Conservation (phyloP, 2,329 filamentous ascomycete species). For the Penicillium sp. region DNA sequence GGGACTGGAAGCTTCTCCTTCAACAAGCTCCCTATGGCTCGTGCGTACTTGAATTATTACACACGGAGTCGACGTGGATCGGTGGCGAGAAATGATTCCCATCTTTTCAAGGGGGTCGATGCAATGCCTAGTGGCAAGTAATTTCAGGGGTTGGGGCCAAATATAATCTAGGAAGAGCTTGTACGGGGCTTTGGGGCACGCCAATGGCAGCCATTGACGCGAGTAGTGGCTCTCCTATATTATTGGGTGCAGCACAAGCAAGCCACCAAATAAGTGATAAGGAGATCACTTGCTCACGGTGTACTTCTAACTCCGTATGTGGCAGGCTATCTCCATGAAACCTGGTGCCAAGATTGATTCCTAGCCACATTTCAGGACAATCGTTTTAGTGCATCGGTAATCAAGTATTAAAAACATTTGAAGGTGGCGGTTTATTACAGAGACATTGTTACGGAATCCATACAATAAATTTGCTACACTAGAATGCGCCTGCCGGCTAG, state of each 20-base stretch:
- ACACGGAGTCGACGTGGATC: neutral
- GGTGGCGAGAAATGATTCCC: neutral
- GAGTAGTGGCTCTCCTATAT: neutral
- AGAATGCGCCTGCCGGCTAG: slow-evolving; percentile 17
- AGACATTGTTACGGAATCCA: neutral
- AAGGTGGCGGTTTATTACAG: slow-evolving; percentile 12
- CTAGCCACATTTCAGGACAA: slow-evolving; percentile 21
- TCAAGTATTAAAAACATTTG: neutral
- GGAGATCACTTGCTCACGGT: neutral
- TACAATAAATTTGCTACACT: slow-evolving; percentile 27
- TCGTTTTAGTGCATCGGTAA: slow-evolving; percentile 3
- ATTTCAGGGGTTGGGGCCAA: slow-evolving; percentile 7
- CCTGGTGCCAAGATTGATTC: neutral
- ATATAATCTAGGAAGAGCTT: slow-evolving; percentile 1
- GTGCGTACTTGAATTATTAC: neutral
- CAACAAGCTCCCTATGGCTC: neutral
- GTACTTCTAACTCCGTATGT: neutral
- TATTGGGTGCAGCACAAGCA: neutral
- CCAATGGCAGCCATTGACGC: slow-evolving; percentile 2
- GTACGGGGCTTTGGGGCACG: slow-evolving; percentile 1
- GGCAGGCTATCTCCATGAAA: neutral
- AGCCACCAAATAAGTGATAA: neutral
- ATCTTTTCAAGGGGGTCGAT: neutral
- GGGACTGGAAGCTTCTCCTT: neutral
- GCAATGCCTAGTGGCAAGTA: neutral